These are phyloP conservation scores for Scopulariopsis brevicaulis DNA, from an alignment of 2,329 filamentous ascomycete genomes.

Conservation along the genomic window DNA sequence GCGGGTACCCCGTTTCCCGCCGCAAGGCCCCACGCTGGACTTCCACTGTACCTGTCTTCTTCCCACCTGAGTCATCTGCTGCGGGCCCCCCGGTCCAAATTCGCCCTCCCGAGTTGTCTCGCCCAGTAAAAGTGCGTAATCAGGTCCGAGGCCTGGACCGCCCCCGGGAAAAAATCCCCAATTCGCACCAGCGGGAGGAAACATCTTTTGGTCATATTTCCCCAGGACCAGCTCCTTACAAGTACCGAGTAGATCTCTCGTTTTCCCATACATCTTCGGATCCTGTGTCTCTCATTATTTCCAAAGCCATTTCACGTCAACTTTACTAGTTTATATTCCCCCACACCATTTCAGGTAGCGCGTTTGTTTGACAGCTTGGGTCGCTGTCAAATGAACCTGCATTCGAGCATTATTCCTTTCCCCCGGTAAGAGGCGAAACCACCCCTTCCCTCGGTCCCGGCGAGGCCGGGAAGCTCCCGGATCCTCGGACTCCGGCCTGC, in stretches of 20 bases:
- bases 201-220: not conserved
- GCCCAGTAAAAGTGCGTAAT: not conserved
- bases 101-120: constrained; percentile 1
- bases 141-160: not conserved
- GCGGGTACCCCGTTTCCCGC: not conserved
- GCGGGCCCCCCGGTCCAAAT: constrained; percentile 3
- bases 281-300: not conserved
- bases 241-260: not conserved
- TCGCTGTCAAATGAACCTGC: constrained; percentile 99
- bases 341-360: constrained; percentile 35
- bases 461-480: not conserved
- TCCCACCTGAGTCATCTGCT: constrained; percentile 3
- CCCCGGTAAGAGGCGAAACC: constrained; percentile 34
- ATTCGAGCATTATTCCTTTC: constrained; percentile 49
- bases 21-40: not conserved
- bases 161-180: not conserved
- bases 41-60: not conserved
- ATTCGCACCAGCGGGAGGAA: not conserved
- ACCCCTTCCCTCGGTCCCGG: not conserved
- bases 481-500: not conserved
- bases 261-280: not conserved
- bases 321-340: constrained; percentile 7
- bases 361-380: constrained; percentile 79
- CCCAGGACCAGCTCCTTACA: not conserved
- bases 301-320: constrained; percentile 4